Base-by-base conservation (phyloP, 2,329 filamentous ascomycete genomes). In the Beauveria rudraprayagi region DNA sequence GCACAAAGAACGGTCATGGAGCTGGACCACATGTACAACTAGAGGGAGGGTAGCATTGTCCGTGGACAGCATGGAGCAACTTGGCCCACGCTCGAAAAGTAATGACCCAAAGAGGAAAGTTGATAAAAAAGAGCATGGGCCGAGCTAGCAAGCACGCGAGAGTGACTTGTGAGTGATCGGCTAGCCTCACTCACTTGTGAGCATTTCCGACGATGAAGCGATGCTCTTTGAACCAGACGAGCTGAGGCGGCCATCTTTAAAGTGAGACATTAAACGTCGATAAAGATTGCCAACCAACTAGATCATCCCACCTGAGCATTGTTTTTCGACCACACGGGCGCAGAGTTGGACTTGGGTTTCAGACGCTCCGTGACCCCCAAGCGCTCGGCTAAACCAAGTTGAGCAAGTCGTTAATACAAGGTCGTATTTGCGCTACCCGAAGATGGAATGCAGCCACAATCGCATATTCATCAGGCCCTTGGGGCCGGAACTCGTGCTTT, bases 61-160 rank as follows among this genome's bases (percentile, higher is more conserved):
- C 34, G 17, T 43, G 40, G 57, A 24, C 17, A 43, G 41, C 17
- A 24, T 46, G 48, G 57, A 37, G 57, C 17, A 46, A 37, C 40
- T 24, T 22, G 41, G 16, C 37, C 11, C 28, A 28, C n/a, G 16
- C 28, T 14, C 14, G 22, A 22, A 16, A 16, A 19, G 10, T 14
- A 40, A 37, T 40, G 11, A 9, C 50, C 19, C 3, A 60, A 60
- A 54, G 9, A 60, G 57, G 57, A 24, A 60, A 47, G 48, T 60
- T 54, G 48, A n/a, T 47, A 47, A 60, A 22, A 37, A 28, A 26
- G 40, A 52, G 10, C 22, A 41, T 28, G 46, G 34, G 56, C 26
- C 26, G 14, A 11, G 26, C 9, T 40, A n/a, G 37, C 16, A 10
- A 19, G 34, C 46, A 57, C 1, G 5, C 5, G 40, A 17, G 55